Evolutionary conservation across 306 rosid species (phyloP).

Genomic region (Castanea crenata): DNA sequence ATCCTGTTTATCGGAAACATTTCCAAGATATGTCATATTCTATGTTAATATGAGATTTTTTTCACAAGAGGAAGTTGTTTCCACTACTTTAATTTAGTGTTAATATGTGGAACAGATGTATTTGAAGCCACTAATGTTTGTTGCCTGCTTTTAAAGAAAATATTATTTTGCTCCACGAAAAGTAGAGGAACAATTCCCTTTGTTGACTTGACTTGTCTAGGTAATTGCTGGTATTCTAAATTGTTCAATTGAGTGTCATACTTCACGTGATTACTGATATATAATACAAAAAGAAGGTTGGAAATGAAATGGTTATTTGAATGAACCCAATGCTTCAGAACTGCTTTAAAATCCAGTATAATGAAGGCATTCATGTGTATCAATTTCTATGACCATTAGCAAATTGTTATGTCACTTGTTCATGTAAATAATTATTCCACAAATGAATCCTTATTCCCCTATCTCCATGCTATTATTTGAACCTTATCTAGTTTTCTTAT

Average conservation of each 20-base stretch:
- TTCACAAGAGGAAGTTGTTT: neutral
- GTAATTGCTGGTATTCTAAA: neutral
- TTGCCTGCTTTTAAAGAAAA: neutral
- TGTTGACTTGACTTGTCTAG: too few species aligned
- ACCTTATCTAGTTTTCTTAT: neutral
- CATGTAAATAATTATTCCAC: neutral
- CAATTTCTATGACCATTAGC: neutral
- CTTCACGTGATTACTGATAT: neutral
- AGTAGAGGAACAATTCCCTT: neutral
- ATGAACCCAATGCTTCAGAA: neutral
- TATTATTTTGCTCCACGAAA: neutral
- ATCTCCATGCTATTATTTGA: neutral
- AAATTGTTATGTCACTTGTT: neutral
- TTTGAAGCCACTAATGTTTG: neutral
- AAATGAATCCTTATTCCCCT: neutral
- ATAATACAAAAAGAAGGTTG: neutral
- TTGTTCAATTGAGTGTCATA: neutral
- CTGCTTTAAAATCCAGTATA: neutral
- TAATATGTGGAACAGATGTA: neutral
- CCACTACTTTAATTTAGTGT: neutral
- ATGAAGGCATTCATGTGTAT: neutral
- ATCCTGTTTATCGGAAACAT: neutral
- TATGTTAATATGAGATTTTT: neutral
- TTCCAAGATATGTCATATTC: neutral
- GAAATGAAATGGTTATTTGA: neutral